phyloP scores from a whole-genome alignment of 495 filamentous ascomycete genomes.

The Aspergillus ostianus region DNA sequence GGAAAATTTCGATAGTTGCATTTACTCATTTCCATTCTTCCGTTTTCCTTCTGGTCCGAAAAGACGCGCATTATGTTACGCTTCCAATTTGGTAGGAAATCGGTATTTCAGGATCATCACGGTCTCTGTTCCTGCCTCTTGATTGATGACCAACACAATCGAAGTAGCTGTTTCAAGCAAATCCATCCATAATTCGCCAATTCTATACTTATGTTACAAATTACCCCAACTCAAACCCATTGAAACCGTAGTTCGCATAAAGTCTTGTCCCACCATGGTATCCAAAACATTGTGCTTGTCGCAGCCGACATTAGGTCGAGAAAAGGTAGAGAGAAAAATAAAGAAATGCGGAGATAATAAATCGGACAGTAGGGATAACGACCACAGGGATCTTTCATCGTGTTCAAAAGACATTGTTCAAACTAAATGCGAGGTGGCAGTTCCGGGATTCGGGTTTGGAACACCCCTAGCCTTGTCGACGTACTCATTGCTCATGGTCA shows the following conservation, averaged over 20 bases:
- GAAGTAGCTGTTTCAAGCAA: not conserved
- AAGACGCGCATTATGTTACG: not conserved
- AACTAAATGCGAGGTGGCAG: slow-evolving; percentile 29
- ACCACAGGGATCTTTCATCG: not conserved
- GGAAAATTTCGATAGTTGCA: not conserved
- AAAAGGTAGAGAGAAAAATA: not conserved
- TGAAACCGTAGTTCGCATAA: not conserved
- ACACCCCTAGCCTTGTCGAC: slow-evolving; percentile 52
- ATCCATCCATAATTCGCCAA: not conserved
- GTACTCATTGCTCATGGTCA: slow-evolving; percentile 60
- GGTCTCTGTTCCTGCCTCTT: not conserved
- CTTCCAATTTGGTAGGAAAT: not conserved
- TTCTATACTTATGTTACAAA: slow-evolving; percentile 11
- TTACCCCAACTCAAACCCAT: slow-evolving; percentile 5
- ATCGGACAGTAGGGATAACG: not conserved
- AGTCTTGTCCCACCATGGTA: not conserved
- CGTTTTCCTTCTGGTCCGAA: no score
- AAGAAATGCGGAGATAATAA: not conserved
- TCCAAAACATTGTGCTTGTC: not conserved
- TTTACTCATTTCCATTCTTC: not conserved
- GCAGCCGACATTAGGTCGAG: not conserved
- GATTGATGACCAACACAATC: not conserved
- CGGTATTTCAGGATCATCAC: not conserved
- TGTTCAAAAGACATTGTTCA: slow-evolving; percentile 8
- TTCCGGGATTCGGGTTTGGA: slow-evolving; percentile 26